phyloP scores from a whole-genome alignment of 2,329 filamentous ascomycete species.

The Ophiostoma perfectum region DNA sequence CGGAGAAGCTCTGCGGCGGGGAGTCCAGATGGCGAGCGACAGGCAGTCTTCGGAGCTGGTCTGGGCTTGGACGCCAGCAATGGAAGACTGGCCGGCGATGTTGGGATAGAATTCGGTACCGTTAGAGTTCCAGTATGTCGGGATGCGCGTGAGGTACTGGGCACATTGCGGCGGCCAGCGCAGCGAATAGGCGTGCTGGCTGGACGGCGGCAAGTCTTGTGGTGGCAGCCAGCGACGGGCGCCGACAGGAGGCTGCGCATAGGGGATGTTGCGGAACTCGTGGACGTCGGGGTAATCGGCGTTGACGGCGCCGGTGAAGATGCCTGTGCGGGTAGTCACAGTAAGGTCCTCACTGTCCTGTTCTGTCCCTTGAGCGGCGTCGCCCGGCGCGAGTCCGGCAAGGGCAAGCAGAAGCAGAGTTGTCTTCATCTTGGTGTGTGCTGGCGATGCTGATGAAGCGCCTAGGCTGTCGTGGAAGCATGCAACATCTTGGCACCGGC shows the following conservation, averaged over 20 bases:
- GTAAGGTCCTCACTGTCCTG: constrained; percentile 16
- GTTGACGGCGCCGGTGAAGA: constrained; percentile 33
- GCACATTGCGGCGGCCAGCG: constrained; percentile 23
- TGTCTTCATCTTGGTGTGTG: no score
- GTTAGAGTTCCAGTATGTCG: constrained; percentile 28
- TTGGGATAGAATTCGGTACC: constrained; percentile 27
- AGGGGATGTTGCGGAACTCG: constrained; percentile 37
- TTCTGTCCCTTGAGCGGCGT: no score
- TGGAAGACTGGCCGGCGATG: not conserved
- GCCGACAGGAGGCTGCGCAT: constrained; percentile 30
- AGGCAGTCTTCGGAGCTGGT: constrained; percentile 37
- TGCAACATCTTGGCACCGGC: no score
- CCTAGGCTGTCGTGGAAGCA: no score
- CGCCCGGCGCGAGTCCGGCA: no score
- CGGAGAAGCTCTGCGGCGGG: constrained; percentile 30
- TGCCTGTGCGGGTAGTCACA: constrained; percentile 34
- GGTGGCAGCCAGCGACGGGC: constrained; percentile 30
- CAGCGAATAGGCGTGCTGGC: constrained; percentile 27
- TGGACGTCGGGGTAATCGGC: constrained; percentile 32
- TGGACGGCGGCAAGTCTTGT: constrained; percentile 17
- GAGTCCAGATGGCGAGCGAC: constrained; percentile 37
- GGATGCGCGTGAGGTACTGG: constrained; percentile 25
- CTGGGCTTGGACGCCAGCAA: constrained; percentile 30
- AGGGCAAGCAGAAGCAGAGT: no score
- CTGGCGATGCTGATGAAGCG: no score